phyloP scores from a whole-genome alignment of 345 rosid genomes.

The Hibiscus syriacus region DNA sequence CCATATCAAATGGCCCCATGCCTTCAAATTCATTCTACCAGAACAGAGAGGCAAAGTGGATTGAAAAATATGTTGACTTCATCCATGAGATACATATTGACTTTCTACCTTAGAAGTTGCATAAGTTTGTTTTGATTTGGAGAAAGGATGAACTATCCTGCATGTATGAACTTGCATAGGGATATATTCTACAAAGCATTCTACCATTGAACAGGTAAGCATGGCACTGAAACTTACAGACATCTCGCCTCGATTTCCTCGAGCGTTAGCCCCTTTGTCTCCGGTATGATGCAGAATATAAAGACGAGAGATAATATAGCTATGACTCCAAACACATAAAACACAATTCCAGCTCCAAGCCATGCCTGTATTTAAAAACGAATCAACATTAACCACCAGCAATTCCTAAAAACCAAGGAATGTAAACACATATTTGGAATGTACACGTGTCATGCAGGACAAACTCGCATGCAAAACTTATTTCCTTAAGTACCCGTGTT shows the following conservation, averaged over 20 bases:
- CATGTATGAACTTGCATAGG: slow-evolving; percentile 18
- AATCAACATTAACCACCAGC: neutral
- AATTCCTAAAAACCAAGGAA: neutral
- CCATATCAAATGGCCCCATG: too few species aligned
- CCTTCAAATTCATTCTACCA: too few species aligned
- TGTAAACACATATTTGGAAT: too few species aligned
- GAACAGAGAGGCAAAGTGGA: too few species aligned
- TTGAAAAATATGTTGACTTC: too few species aligned
- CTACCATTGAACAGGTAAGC: neutral
- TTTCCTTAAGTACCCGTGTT: neutral
- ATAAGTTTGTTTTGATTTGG: neutral
- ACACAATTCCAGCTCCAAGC: slow-evolving; percentile 79
- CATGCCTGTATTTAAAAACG: slow-evolving; percentile 40
- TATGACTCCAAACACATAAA: slow-evolving; percentile 70
- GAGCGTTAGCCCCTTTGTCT: slow-evolving; percentile 90
- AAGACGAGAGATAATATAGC: slow-evolving; percentile 57
- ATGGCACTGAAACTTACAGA: slow-evolving; percentile 24
- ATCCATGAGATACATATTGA: neutral
- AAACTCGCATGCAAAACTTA: too few species aligned
- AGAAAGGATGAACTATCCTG: neutral
- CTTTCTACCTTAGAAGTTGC: neutral
- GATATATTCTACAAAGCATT: slow-evolving; percentile 17
- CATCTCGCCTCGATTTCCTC: slow-evolving; percentile 92
- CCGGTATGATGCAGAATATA: slow-evolving; percentile 81
- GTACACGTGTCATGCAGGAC: too few species aligned